Conservation (phyloP, 192 early-diverging fungal species). For the Linnemannia elongata region DNA sequence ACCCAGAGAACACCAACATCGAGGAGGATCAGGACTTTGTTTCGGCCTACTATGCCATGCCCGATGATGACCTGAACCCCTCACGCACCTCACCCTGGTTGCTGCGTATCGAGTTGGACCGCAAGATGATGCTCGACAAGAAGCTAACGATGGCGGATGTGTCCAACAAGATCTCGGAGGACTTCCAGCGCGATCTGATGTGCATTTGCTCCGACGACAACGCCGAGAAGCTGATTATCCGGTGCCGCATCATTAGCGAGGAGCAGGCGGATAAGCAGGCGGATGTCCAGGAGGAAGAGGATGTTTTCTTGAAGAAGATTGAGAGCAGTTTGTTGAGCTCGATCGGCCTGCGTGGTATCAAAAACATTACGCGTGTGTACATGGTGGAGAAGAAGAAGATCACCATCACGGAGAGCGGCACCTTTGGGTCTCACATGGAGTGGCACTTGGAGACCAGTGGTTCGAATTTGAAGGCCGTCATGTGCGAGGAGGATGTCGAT, state of each 20-base stretch:
- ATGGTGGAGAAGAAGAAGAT: conserved; percentile 74
- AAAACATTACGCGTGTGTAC: conserved; percentile 87
- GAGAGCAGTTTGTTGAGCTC: conserved; percentile 90
- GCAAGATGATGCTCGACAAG: conserved; percentile 91
- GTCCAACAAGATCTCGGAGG: conserved; percentile 80
- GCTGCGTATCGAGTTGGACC: conserved; percentile 81
- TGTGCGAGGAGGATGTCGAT: conserved; percentile 89
- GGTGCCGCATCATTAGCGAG: conserved; percentile 87
- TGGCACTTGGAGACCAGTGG: conserved; percentile 95
- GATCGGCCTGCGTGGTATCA: conserved; percentile 91
- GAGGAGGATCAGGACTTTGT: conserved; percentile 94
- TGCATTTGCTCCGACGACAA: conserved; percentile 93
- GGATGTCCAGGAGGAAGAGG: conserved; percentile 82
- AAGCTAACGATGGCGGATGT: conserved; percentile 88
- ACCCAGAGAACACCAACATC: conserved; percentile 82
- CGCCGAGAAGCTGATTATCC: conserved; percentile 86
- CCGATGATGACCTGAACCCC: conserved; percentile 79
- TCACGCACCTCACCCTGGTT: conserved; percentile 80
- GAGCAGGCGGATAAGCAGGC: conserved; percentile 68
- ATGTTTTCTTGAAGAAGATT: conserved; percentile 89
- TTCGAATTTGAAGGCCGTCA: conserved; percentile 88
- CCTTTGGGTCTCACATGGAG: conserved; percentile 74
- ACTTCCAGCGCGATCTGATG: conserved; percentile 85
- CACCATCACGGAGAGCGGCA: conserved; percentile 68
- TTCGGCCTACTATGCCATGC: conserved; percentile 83